Conservation (phyloP, 768 basidiomycete species). For the Cystoderma amianthinum region DNA sequence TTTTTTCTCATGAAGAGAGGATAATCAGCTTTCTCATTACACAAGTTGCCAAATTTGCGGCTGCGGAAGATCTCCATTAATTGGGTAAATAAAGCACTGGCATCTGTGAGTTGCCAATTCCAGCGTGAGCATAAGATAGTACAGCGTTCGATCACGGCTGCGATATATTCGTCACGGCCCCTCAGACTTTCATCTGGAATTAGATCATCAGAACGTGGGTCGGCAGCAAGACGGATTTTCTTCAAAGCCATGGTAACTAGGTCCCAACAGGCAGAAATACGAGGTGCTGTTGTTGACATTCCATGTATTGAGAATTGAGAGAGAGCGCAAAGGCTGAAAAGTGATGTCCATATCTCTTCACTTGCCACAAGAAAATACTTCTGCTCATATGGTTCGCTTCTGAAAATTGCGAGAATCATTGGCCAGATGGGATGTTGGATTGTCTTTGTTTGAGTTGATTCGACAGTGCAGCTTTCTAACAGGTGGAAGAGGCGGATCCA, state of each 20-base stretch:
- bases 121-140: slow-evolving; percentile 69
- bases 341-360: slow-evolving; percentile 67
- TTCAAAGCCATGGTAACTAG: slow-evolving; percentile 51
- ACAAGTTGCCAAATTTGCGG: slow-evolving; percentile 69
- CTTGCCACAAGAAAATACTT: slow-evolving; percentile 35
- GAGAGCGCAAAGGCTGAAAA: slow-evolving; percentile 65
- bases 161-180: slow-evolving; percentile 67
- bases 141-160: slow-evolving; percentile 64
- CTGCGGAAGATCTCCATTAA: slow-evolving; percentile 71
- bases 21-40: slow-evolving; percentile 54
- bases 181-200: slow-evolving; percentile 29
- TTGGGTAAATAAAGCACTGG: slow-evolving; percentile 50
- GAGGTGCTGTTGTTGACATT: slow-evolving; percentile 23
- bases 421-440: slow-evolving; percentile 37
- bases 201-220: slow-evolving; percentile 32
- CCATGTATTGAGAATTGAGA: slow-evolving; percentile 68
- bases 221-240: slow-evolving; percentile 47
- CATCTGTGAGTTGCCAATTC: slow-evolving; percentile 63
- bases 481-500: slow-evolving; percentile 75
- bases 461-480: slow-evolving; percentile 16
- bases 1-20: slow-evolving; percentile 61
- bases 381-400: slow-evolving; percentile 11
- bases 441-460: slow-evolving; percentile 7
- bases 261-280: slow-evolving; percentile 59
- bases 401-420: slow-evolving; percentile 27